Conservation (phyloP, 805 yeast species). For the Suhomyces vadensis region DNA sequence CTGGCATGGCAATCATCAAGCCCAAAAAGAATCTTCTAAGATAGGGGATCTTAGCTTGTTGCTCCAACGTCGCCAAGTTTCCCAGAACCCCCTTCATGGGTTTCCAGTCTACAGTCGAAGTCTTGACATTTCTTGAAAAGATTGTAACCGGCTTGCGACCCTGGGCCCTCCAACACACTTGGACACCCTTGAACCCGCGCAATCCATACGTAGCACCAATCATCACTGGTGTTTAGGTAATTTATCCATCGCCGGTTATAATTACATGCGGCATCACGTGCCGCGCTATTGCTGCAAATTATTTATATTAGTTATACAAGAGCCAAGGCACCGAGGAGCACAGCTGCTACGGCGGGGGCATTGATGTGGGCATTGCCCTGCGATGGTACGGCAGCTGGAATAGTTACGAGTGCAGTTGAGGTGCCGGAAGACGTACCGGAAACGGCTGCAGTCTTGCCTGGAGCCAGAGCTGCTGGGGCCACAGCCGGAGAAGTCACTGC, state of each 20-base stretch:
- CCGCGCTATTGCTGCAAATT: background rate
- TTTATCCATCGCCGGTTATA: background rate
- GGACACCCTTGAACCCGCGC: background rate
- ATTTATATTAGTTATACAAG: constrained; percentile 10
- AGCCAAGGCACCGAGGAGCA: constrained; percentile 16
- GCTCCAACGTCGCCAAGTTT: constrained; percentile 39
- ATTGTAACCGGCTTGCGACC: no score
- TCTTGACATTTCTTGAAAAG: constrained; percentile 39
- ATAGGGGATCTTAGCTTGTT: constrained; percentile 37
- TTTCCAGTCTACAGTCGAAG: constrained; percentile 82
- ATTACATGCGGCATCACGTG: background rate
- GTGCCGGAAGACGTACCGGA: constrained; percentile 9
- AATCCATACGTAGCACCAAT: background rate
- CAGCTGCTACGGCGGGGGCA: constrained; percentile 15
- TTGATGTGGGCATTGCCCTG: constrained; percentile 11
- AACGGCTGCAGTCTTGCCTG: background rate
- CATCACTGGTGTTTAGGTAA: background rate
- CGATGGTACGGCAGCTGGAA: constrained; percentile 7
- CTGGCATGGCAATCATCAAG: constrained; percentile 72
- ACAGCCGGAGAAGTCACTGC: constrained; percentile 9
- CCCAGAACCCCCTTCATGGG: constrained; percentile 58
- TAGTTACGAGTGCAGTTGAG: constrained; percentile 7
- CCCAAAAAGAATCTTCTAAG: constrained; percentile 45
- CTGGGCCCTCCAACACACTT: no score
- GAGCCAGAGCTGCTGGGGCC: background rate